Evolutionary conservation across 2,329 filamentous ascomycete genomes (phyloP), one percentile per base, ranked within the genome.

Genomic region (Penicillium decumbens): DNA sequence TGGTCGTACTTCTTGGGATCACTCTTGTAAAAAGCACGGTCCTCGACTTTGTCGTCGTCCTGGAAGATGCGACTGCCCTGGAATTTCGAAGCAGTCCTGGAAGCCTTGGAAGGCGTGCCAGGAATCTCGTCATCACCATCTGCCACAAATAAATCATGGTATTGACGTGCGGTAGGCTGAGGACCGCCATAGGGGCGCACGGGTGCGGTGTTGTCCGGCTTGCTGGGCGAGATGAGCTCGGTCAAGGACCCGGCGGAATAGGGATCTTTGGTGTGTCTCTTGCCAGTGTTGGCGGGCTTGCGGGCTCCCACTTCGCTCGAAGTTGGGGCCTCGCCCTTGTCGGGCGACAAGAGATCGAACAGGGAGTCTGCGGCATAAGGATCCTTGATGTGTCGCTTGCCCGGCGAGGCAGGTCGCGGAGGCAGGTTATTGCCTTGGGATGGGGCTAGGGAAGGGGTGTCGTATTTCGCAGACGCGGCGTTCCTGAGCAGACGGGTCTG

Each of bases 1-100:
- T 97, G 92, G 50, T 86, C 77, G 73, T 84, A 96, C 70, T 89
- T 95, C 65, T 82, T 83, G 2, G 88, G 81, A 67, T 93, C 81
- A 6, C 87, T 84, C 63, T 85, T 81, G 57, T 73, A 72, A 29
- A 62, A 47, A 32, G 47, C 47, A 6, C 47, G 47, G 3, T 41
- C 47, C 13, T 44, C 41, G 13, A 24, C 18, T 15, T 23, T n/a
- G 9, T 32, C 27, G 5, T 43, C 28, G 28, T 41, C 41, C 18
- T 35, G 25, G 48, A 87, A 88, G 30, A 88, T 73, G 41, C 84
- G 82, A 50, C 76, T 82, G 12, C 80, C 68, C 64, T 74, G 77
- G 56, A 79, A 73, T 64, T 76, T 76, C 52, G 75, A 72, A 32
- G 77, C 80, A 13, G 65, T 68, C 64, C 80, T 77, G 54, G 75